These are phyloP conservation scores for Mortierella sp. DNA, from an alignment of 371 early-diverging fungal genomes.

Conservation along the genomic window DNA sequence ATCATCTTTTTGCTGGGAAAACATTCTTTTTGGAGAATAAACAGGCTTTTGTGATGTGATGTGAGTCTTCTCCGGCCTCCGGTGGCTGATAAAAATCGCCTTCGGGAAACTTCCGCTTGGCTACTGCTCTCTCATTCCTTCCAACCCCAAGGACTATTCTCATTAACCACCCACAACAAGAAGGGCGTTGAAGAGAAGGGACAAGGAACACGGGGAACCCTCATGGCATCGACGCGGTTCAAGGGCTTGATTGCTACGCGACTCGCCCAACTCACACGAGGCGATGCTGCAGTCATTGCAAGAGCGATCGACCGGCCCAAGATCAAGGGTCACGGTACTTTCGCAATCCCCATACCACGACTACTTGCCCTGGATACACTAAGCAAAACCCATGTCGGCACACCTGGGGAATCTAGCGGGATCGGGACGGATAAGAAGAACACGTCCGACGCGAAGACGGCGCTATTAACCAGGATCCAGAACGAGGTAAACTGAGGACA, in stretches of 20 bases:
- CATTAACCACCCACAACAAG: too few species aligned
- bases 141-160: too few species aligned
- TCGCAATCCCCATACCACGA: conserved; percentile 43
- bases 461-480: conserved; percentile 14
- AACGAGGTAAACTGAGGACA: conserved; percentile 12
- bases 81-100: too few species aligned
- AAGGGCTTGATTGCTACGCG: conserved; percentile 60
- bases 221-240: conserved; percentile 56
- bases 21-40: too few species aligned
- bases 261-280: conserved; percentile 39
- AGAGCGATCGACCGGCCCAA: conserved; percentile 60
- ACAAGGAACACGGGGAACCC: background rate
- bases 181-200: background rate
- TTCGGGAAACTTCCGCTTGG: too few species aligned
- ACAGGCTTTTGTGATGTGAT: too few species aligned
- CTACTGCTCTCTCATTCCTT: too few species aligned
- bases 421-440: background rate
- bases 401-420: background rate
- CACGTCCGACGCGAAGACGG: conserved; percentile 5
- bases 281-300: conserved; percentile 37
- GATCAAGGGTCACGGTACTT: conserved; percentile 48
- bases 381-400: background rate
- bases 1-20: background rate
- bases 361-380: conserved; percentile 13
- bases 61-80: too few species aligned